Percentiles rank a stretch among this genome's conserved stretches.
Evolutionary conservation across 345 rosid genomes (phyloP).

Genomic region (Chamaenerion angustifolium): DNA sequence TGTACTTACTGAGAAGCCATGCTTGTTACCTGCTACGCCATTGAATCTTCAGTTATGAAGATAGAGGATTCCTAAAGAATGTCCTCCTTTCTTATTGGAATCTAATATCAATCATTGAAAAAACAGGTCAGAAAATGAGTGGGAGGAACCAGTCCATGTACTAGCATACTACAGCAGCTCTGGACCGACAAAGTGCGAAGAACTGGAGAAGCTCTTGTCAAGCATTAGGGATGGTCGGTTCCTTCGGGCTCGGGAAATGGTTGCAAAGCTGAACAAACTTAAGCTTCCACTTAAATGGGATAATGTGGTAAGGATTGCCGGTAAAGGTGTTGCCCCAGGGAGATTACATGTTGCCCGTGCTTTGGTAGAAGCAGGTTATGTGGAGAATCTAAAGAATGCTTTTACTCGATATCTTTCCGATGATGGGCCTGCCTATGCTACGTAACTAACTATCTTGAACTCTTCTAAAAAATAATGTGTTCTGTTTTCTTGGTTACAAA

Average conservation of each 20-base stretch:
- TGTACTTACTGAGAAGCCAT: no score
- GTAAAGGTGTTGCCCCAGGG: conserved; percentile 89
- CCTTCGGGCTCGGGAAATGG: conserved; percentile 69
- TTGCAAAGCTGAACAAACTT: conserved; percentile 62
- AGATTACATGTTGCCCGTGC: conserved; percentile 93
- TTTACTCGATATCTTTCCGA: conserved; percentile 70
- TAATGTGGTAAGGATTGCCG: conserved; percentile 69
- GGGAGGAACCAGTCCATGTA: conserved; percentile 82
- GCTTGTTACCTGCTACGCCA: no score
- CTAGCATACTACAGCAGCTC: conserved; percentile 92
- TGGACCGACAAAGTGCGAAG: conserved; percentile 53
- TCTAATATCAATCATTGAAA: neutral
- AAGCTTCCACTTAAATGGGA: conserved; percentile 87
- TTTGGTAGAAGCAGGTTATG: conserved; percentile 83
- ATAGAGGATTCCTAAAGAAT: no score
- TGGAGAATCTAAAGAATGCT: conserved; percentile 78
- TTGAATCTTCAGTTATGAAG: no score
- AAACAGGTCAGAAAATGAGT: conserved; percentile 29
- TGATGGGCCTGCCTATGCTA: conserved; percentile 90
- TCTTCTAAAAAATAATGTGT: no score
- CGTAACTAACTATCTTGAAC: conserved; percentile 24
- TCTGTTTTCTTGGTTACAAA: conserved; percentile 4
- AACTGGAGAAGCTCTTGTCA: conserved; percentile 50
- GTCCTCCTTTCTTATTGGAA: no score
- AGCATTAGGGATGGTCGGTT: conserved; percentile 84